Evolutionary conservation across 129 eudicot genomes (phyloP), one percentile per base, ranked within the genome.

Genomic region (Apium graveolens): DNA sequence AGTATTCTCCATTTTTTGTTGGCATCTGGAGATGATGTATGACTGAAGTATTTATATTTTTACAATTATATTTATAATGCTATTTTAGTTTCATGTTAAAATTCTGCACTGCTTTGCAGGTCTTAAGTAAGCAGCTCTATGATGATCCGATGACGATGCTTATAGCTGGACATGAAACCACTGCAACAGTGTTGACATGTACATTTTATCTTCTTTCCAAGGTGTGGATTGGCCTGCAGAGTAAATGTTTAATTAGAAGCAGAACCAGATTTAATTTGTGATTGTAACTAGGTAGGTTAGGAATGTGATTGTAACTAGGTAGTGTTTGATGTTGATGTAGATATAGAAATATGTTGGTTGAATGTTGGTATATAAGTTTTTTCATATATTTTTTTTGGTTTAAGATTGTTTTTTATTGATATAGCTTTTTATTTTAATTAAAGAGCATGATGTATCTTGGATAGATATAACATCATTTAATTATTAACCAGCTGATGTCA

Each of bases 121-220:
- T 95, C 76, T 85, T 97, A 32, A 95, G 99, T 86, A 95, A 95
- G 90, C 99, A 95, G 87, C 97, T 95, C 65, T 92, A 97, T 77
- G 99, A 95, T 85, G 99, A 95, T 86, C 83, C 92, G 78, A 95
- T 95, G 99, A 95, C 99, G 26, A 79, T 95, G 91, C 94, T 95
- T 78, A 95, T 95, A 82, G 99, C 99, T 78, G 99, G 99, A 79
- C 99, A 95, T 60, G 99, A 95, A 86, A 95, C 99, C 11, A 92
- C 99, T 68, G 99, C 99, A 21, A 97, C 99, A 74, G 96, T 95
- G 43, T 86, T 95, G 74, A 95, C 99, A 79, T 95, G 99, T 97
- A 95, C 99, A 4, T 95, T 95, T 85, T 95, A 91, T 87, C 99
- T 95, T 87, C 99, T 95, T 79, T 84, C 99, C 75, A 80, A 88